Conservation (phyloP, 2,329 filamentous ascomycete genomes). For the Tolypocladium nubicola region DNA sequence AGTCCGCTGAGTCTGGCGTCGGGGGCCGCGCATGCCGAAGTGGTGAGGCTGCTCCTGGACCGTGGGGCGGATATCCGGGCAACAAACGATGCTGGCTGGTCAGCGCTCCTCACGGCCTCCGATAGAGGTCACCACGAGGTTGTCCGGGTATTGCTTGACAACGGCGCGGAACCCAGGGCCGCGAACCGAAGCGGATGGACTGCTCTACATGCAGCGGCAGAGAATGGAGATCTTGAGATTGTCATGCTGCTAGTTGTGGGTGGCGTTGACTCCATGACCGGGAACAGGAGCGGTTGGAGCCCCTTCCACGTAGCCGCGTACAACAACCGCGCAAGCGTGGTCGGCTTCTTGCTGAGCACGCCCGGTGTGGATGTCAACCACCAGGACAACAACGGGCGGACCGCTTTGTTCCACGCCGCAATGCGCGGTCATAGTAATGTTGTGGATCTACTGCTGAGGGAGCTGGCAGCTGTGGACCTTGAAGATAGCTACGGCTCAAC, state of each 20-base stretch:
- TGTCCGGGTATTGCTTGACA: background rate
- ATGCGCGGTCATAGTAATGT: background rate
- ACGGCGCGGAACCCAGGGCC: background rate
- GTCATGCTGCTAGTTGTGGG: background rate
- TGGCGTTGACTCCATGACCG: background rate
- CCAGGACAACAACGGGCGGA: slow-evolving; percentile 2
- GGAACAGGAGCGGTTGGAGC: slow-evolving; percentile 2
- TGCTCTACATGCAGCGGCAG: background rate
- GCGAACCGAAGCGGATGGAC: background rate
- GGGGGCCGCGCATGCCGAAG: background rate
- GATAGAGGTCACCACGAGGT: background rate
- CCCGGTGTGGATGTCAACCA: background rate
- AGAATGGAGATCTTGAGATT: background rate
- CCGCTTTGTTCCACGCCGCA: slow-evolving; percentile 1
- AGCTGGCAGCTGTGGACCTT: background rate
- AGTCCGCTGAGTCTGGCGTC: slow-evolving; percentile 1
- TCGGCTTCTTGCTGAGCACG: background rate
- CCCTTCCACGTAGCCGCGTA: slow-evolving; percentile 2
- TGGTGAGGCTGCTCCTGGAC: slow-evolving; percentile 7
- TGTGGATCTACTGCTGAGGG: background rate
- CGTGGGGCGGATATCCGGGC: slow-evolving; percentile 1
- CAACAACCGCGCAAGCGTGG: background rate
- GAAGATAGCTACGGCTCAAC: background rate
- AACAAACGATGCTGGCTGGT: background rate
- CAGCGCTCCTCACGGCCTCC: background rate